phyloP scores from a whole-genome alignment of 2,329 filamentous ascomycete species.

The Zymoseptoria tritici region DNA sequence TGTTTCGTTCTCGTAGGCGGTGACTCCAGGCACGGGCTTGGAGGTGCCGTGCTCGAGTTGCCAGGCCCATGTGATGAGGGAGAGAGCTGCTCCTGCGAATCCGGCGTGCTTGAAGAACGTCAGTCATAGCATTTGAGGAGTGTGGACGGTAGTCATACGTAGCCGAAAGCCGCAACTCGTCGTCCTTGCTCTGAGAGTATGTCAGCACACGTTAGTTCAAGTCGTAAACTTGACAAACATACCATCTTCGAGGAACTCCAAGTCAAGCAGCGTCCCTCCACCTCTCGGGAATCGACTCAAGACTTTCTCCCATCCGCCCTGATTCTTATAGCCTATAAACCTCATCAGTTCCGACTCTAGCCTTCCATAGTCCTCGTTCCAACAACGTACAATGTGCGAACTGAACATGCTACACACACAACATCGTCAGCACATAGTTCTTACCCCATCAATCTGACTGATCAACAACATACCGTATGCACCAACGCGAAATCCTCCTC shows the following conservation, averaged over 20 bases:
- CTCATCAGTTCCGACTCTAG: slow-evolving; percentile 1
- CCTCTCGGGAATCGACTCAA: slow-evolving; percentile 73
- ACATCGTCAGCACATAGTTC: slow-evolving; percentile 1
- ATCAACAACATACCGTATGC: slow-evolving; percentile 45
- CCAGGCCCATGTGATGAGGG: slow-evolving; percentile 74
- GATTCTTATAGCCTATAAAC: slow-evolving; percentile 36
- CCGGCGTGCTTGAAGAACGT: slow-evolving; percentile 60
- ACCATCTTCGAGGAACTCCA: slow-evolving; percentile 73
- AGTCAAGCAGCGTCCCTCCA: slow-evolving; percentile 69
- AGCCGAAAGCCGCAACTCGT: slow-evolving; percentile 63
- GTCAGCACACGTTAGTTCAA: not conserved
- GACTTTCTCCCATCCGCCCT: slow-evolving; percentile 70
- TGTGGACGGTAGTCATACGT: slow-evolving; percentile 21
- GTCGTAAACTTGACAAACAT: not conserved
- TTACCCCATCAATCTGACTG: not conserved
- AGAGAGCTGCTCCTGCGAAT: slow-evolving; percentile 56
- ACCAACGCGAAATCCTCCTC: slow-evolving; percentile 59
- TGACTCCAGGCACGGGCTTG: slow-evolving; percentile 58
- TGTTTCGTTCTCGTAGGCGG: slow-evolving; percentile 65
- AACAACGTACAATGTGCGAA: slow-evolving; percentile 30
- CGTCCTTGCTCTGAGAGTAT: slow-evolving; percentile 49
- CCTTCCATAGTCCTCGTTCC: not conserved
- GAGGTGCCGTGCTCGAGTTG: slow-evolving; percentile 64
- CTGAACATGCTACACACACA: slow-evolving; percentile 27
- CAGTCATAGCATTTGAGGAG: not conserved